Evolutionary conservation across 2,329 filamentous ascomycete genomes (phyloP), one percentile per base, ranked within the genome.

Genomic region (Penicillium sp.): DNA sequence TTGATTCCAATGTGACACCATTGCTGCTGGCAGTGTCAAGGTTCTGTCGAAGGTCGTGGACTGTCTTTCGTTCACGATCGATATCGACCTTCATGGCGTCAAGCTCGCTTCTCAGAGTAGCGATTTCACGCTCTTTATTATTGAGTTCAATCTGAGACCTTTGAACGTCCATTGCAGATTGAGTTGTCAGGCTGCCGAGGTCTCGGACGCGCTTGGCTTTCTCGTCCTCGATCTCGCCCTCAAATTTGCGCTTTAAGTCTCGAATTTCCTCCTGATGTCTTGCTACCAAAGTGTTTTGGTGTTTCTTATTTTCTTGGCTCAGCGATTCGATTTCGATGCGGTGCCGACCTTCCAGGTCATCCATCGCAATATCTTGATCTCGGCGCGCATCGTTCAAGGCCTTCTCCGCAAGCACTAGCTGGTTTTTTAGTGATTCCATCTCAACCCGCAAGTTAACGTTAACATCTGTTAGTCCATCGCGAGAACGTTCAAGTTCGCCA

Each of bases 231-330:
- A 91, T 71, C 65, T 90, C 85, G n/a, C 80, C 79, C 39, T 87
- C 83, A 59, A 89, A 80, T 46, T 83, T 84, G 52, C 84, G 81
- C 66, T 86, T 84, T 33, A 91, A 65, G 4, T 85, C 83, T 6
- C 87, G 84, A 16, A 93, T 68, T 51, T 90, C 87, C 52, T 90
- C 87, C 58, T 85, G 82, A 62, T 93, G 87, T 46, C 83, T 80
- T 55, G 82, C 84, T 14, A 82, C 77, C 39, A 88, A 66, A 14
- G 81, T 78, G 22, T 88, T 84, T 31, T 85, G 72, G 55, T 90
- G 84, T 71, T 77, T 68, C 71, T 80, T 74, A 44, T 66, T 62
- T 19, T 75, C 71, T 76, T 81, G 58, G 74, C 67, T 63, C 69
- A 75, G 59, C 67, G 69, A 61, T 66, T 82, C 67, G 70, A 75